Base-by-base conservation (phyloP, 257 asterid genomes). In the Fraxinus anomala region DNA sequence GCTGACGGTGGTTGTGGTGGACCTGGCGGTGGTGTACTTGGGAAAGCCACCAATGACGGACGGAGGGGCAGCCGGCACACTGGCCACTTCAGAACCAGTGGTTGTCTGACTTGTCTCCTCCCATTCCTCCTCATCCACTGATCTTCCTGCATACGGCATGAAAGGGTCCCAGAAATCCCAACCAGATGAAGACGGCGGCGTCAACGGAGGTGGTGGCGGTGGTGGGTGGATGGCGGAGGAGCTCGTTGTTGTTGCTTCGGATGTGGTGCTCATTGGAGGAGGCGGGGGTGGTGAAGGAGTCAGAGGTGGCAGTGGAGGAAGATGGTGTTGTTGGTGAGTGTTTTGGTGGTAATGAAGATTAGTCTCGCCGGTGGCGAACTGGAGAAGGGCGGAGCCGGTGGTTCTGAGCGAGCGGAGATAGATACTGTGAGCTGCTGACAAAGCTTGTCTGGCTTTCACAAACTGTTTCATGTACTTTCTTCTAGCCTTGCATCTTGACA, bases 121-220 rank as follows among this genome's bases (percentile, higher is more conserved):
- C 97, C 97, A 91, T 77, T 88, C 96, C 80, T 91, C 96, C 87
- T 90, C 97, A 0, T 88, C 89, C 5, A 44, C 93, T 2, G 96
- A 86, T 84, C 94, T 79, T 14, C 91, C 88, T 0, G 93, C 76
- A 17, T 90, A 68, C 0, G 94, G 98, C 88, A 92, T 83, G 69
- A 95, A 93, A 1, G 99, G 98, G 87, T 93, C 97, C 98, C 97
- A 95, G 86, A 93, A 93, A 82, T 95, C 98, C 99, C 98, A 95
- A 44, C 91, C 86, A 23, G 93, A 84, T 2, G 89, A 73, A 6
- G 89, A 76, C 28, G 84, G 85, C 6, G 82, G 86, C 0, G 90
- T 83, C 34, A 63, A 23, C 0, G 93, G 93, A 0, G 98, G 98
- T 0, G 97, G 98, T 0, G 98, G 97, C 0, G 97, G 98, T 0